phyloP scores from a whole-genome alignment of 1,284 basidiomycete species.

The Fomitiporia mediterranea region DNA sequence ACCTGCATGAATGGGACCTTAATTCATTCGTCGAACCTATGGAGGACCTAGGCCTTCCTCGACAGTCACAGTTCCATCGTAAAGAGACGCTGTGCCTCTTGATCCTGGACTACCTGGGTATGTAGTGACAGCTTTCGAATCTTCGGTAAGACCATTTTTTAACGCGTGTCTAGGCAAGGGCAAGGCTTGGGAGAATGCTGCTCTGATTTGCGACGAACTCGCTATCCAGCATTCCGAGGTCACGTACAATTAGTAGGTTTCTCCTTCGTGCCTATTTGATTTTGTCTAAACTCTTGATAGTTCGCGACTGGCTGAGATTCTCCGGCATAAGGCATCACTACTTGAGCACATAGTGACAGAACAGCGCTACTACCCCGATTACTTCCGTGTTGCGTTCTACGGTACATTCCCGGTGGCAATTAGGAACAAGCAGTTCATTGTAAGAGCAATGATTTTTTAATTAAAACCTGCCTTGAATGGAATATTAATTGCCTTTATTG shows the following conservation, averaged over 20 bases:
- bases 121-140: conserved; percentile 17
- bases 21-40: conserved; percentile 78
- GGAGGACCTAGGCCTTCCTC: conserved; percentile 82
- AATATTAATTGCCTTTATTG: conserved; percentile 14
- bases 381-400: conserved; percentile 91
- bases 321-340: conserved; percentile 79
- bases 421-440: conserved; percentile 83
- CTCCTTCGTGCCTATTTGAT: conserved; percentile 15
- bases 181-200: conserved; percentile 92
- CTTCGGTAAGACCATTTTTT: conserved; percentile 9
- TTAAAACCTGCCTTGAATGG: conserved; percentile 3
- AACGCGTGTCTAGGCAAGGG: conserved; percentile 64
- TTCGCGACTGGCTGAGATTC: conserved; percentile 76
- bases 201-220: conserved; percentile 90
- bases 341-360: conserved; percentile 81
- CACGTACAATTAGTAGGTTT: conserved; percentile 86
- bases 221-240: conserved; percentile 79
- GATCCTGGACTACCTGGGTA: conserved; percentile 84
- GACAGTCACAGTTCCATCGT: conserved; percentile 90
- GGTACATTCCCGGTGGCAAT: conserved; percentile 86
- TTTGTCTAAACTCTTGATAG: conserved; percentile 34
- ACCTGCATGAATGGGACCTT: conserved; percentile 87
- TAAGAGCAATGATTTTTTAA: conserved; percentile 38
- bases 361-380: conserved; percentile 83
- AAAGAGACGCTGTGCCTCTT: conserved; percentile 88